Conservation (phyloP, 257 asterid species). For the Striga asiatica region DNA sequence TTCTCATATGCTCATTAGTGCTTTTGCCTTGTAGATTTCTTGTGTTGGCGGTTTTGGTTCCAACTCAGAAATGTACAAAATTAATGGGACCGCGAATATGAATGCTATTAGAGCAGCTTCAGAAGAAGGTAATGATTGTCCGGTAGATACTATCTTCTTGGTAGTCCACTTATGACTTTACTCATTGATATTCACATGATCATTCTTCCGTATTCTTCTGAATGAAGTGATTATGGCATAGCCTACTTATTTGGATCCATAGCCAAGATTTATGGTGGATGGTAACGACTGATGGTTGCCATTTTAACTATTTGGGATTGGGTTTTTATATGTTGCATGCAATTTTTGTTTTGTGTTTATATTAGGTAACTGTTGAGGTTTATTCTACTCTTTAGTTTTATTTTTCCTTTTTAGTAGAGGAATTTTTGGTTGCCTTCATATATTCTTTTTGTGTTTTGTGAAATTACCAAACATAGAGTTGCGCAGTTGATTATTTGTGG, state of each 20-base stretch:
- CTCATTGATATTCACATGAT: too few species aligned
- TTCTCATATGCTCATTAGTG: not conserved
- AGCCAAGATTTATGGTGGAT: too few species aligned
- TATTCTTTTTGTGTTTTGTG: not conserved
- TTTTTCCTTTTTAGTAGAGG: not conserved
- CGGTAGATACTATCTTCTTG: not conserved
- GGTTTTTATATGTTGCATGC: too few species aligned
- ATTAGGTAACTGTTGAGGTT: too few species aligned
- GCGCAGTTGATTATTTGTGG: not conserved
- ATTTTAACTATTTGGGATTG: too few species aligned
- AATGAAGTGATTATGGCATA: too few species aligned
- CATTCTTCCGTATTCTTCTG: too few species aligned
- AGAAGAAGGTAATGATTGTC: slow-evolving; percentile 69
- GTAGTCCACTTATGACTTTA: not conserved
- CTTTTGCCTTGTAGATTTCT: slow-evolving; percentile 52
- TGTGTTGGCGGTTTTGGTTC: slow-evolving; percentile 99
- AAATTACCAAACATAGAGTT: not conserved
- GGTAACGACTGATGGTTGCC: too few species aligned
- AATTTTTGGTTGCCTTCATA: not conserved
- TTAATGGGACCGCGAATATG: slow-evolving; percentile 95
- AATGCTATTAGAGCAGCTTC: slow-evolving; percentile 94
- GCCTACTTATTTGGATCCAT: too few species aligned
- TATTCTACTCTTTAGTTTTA: not conserved
- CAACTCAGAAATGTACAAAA: slow-evolving; percentile 79
- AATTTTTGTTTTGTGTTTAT: too few species aligned